Percentiles rank a stretch among this genome's conserved stretches.
Evolutionary conservation across 495 filamentous ascomycete species (phyloP).

Genomic region (Massariosphaeria phaeospora): DNA sequence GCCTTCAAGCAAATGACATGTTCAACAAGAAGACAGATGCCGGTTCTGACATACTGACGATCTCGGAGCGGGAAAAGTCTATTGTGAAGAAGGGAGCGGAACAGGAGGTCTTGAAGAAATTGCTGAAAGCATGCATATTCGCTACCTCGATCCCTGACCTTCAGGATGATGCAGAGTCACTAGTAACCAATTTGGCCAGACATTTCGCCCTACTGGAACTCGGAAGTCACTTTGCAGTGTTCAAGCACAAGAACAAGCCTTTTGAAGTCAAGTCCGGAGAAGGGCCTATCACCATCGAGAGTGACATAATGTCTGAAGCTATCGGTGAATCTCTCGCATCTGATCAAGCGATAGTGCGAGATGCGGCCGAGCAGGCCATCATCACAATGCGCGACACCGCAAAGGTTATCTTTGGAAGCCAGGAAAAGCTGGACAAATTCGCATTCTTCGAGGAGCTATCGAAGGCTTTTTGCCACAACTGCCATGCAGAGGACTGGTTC

Average conservation of each 20-base stretch:
- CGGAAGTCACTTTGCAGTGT: slow-evolving; percentile 68
- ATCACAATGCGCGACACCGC: slow-evolving; percentile 71
- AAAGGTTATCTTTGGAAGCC: slow-evolving; percentile 71
- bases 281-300: slow-evolving; percentile 79
- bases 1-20: slow-evolving; percentile 84
- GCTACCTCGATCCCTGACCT: slow-evolving; percentile 78
- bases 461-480: slow-evolving; percentile 83
- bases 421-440: slow-evolving; percentile 62
- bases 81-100: slow-evolving; percentile 80
- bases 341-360: slow-evolving; percentile 70
- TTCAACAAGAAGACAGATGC: slow-evolving; percentile 60
- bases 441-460: slow-evolving; percentile 78
- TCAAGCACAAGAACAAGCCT: slow-evolving; percentile 62
- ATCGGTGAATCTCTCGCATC: slow-evolving; percentile 83
- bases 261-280: slow-evolving; percentile 84
- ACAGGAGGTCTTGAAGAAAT: slow-evolving; percentile 71
- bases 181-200: slow-evolving; percentile 73
- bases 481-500: slow-evolving; percentile 96
- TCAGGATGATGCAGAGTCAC: slow-evolving; percentile 60
- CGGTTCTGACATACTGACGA: slow-evolving; percentile 58
- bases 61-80: slow-evolving; percentile 72
- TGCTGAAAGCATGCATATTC: slow-evolving; percentile 84
- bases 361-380: slow-evolving; percentile 74
- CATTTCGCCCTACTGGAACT: slow-evolving; percentile 93
- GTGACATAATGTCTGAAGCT: slow-evolving; percentile 77